Percentiles rank a stretch among this genome's conserved stretches.
phyloP scores from a whole-genome alignment of 306 rosid genomes.

The Elaeagnus macrophylla region DNA sequence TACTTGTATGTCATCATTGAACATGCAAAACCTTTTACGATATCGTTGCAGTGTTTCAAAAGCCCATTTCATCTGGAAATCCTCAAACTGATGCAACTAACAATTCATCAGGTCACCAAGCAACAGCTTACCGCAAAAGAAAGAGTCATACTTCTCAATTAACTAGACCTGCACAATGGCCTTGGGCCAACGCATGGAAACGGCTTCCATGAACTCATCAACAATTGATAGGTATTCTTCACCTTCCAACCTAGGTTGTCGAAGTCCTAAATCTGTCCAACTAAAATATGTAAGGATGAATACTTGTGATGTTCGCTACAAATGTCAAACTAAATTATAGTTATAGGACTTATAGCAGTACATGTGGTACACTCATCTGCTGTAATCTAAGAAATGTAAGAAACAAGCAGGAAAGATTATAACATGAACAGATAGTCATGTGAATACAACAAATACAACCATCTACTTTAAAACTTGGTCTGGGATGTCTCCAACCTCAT shows the following conservation, averaged over 20 bases:
- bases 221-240: conserved; percentile 86
- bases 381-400: too few relatives aligned
- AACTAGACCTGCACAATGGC: conserved; percentile 74
- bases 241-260: conserved; percentile 97
- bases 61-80: conserved; percentile 99
- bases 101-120: conserved; percentile 26
- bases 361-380: too few relatives aligned
- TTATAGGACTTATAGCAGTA: too few relatives aligned
- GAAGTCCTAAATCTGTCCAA: conserved; percentile 88
- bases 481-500: too few relatives aligned
- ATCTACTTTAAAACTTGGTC: too few relatives aligned
- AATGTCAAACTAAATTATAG: too few relatives aligned
- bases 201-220: conserved; percentile 99
- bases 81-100: conserved; percentile 69
- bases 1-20: conserved; percentile 98
- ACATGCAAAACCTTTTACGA: conserved; percentile 88
- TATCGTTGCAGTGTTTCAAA: conserved; percentile 90
- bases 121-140: neutral
- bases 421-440: too few relatives aligned
- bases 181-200: conserved; percentile 93
- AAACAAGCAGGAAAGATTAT: too few relatives aligned
- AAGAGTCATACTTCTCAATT: conserved; percentile 15
- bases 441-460: too few relatives aligned
- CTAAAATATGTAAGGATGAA: conserved; percentile 35
- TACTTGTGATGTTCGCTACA: conserved; percentile 18